Conservation (phyloP, 352 stramenopile genomes). For the Hyaloperonospora brassicae region DNA sequence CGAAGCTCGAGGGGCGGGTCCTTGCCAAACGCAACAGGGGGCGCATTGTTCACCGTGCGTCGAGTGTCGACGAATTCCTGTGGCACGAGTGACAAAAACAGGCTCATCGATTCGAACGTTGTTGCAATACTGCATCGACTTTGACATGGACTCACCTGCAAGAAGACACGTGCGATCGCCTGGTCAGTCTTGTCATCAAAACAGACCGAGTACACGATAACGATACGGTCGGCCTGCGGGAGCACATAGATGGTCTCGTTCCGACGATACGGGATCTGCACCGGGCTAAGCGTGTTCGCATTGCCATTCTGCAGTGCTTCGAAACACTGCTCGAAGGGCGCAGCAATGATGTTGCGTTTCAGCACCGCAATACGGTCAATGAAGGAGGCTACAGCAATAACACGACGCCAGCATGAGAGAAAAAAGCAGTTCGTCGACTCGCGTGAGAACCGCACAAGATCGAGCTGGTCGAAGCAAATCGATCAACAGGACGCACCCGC, state of each 20-base stretch:
- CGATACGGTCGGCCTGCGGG: constrained; percentile 82
- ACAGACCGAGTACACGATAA: constrained; percentile 89
- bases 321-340: constrained; percentile 81
- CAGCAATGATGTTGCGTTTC: constrained; percentile 77
- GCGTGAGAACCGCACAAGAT: neutral
- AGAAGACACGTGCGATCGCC: constrained; percentile 85
- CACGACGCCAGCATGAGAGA: neutral
- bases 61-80: constrained; percentile 90
- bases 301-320: constrained; percentile 63
- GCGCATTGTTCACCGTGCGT: constrained; percentile 90
- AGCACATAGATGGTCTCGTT: constrained; percentile 83
- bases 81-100: constrained; percentile 3
- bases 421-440: neutral
- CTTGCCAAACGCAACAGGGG: constrained; percentile 86
- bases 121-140: neutral
- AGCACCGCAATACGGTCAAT: constrained; percentile 64
- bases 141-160: constrained; percentile 42
- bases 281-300: constrained; percentile 39
- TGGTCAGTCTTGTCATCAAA: constrained; percentile 92
- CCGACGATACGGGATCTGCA: constrained; percentile 82
- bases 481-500: constrained; percentile 29
- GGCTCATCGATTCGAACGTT: constrained; percentile 1
- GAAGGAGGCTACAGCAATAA: constrained; percentile 45
- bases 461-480: too few relatives aligned
- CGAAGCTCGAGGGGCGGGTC: constrained; percentile 85